Conservation (phyloP, 192 early-diverging fungal genomes). For the Podochytrium sp. region DNA sequence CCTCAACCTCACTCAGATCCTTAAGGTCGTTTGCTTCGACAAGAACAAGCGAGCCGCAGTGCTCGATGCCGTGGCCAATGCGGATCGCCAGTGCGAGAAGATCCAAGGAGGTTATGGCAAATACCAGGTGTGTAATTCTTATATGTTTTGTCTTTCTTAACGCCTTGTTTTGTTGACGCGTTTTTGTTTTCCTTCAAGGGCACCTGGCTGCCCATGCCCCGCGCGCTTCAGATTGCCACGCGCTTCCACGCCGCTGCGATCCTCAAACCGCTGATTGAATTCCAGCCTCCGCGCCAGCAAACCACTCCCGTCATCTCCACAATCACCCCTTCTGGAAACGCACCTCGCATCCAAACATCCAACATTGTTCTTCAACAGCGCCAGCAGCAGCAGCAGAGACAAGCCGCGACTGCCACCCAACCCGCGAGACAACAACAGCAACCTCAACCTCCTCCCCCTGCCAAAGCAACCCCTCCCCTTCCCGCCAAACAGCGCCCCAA, state of each 20-base stretch:
- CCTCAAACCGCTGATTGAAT: slow-evolving; percentile 81
- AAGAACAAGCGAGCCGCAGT: slow-evolving; percentile 92
- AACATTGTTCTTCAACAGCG: slow-evolving; percentile 8
- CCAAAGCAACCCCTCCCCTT: background rate
- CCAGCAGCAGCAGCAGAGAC: slow-evolving; percentile 61
- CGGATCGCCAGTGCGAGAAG: slow-evolving; percentile 80
- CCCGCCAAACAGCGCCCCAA: background rate
- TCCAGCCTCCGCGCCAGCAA: slow-evolving; percentile 64
- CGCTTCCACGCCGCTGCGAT: slow-evolving; percentile 78
- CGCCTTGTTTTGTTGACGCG: background rate
- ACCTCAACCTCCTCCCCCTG: background rate
- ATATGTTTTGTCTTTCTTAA: slow-evolving; percentile 14
- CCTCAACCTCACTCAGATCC: slow-evolving; percentile 97
- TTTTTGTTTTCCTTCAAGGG: slow-evolving; percentile 37
- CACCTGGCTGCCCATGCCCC: slow-evolving; percentile 82
- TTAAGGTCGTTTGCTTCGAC: slow-evolving; percentile 93
- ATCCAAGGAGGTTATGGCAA: slow-evolving; percentile 99
- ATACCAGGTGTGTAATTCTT: slow-evolving; percentile 87
- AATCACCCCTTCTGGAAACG: no score
- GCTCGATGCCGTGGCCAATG: slow-evolving; percentile 89
- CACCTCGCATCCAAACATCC: no score
- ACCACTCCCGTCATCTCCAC: no score
- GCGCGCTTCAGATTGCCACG: slow-evolving; percentile 79
- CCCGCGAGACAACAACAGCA: background rate
- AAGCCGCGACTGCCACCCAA: background rate